phyloP scores from a whole-genome alignment of 2,329 filamentous ascomycete species.

The Aspergillus novoparasiticus region DNA sequence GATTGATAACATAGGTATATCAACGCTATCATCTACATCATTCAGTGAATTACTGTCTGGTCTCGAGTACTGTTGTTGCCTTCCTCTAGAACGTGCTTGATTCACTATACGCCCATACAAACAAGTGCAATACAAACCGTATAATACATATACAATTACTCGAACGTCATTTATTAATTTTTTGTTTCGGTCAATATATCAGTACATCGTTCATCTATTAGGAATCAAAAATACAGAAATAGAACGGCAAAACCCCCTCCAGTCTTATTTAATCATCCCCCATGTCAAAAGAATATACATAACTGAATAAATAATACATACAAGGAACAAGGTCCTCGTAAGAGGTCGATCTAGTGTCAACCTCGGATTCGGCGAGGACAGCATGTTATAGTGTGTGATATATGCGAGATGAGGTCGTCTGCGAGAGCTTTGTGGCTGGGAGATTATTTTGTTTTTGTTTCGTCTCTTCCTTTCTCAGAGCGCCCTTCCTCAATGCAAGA shows the following conservation, averaged over 20 bases:
- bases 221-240: not conserved
- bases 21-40: too few relatives aligned
- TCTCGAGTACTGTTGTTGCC: not conserved
- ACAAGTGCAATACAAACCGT: not conserved
- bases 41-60: too few relatives aligned
- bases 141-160: not conserved
- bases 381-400: not conserved
- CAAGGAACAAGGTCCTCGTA: not conserved
- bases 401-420: not conserved
- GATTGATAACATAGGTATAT: too few relatives aligned
- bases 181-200: conserved; percentile 1
- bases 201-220: conserved; percentile 1
- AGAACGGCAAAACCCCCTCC: not conserved
- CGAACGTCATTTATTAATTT: not conserved
- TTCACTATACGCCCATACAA: not conserved
- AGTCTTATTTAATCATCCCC: not conserved
- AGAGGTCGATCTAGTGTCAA: not conserved
- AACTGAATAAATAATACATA: conserved; percentile 1
- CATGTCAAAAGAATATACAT: not conserved
- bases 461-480: not conserved
- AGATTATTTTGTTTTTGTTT: not conserved
- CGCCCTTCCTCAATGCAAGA: not conserved
- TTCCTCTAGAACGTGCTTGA: not conserved
- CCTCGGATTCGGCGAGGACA: not conserved
- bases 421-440: not conserved